These are phyloP conservation scores for Nicotiana noctiflora DNA, from an alignment of 257 asterid genomes.

Conservation along the genomic window DNA sequence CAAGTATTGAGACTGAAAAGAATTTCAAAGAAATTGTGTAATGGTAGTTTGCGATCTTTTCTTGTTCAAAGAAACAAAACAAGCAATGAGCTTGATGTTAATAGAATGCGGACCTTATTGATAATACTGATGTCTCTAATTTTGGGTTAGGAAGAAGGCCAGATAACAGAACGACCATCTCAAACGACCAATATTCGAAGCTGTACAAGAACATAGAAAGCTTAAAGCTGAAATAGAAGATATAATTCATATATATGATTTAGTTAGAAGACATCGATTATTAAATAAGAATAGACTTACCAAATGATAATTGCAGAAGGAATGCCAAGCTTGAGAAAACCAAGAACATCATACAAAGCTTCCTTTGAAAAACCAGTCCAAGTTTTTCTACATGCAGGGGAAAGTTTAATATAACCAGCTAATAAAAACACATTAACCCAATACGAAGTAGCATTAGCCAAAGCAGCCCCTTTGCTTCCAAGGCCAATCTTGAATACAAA, in stretches of 20 bases:
- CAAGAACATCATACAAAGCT: conserved; percentile 27
- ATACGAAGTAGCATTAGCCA: conserved; percentile 51
- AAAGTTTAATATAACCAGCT: conserved; percentile 36
- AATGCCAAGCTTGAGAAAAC: conserved; percentile 47
- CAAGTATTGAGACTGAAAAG: conserved; percentile 58
- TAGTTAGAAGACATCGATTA: background rate
- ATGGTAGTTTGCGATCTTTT: background rate
- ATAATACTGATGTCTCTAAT: conserved; percentile 62
- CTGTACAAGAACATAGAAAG: conserved; percentile 16
- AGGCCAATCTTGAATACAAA: conserved; percentile 28
- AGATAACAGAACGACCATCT: conserved; percentile 64
- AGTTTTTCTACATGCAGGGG: conserved; percentile 32
- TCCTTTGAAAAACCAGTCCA: conserved; percentile 53
- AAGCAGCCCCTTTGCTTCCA: conserved; percentile 54
- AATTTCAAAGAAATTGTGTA: conserved; percentile 1
- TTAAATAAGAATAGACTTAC: conserved; percentile 16
- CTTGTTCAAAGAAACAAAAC: background rate
- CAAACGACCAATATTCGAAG: conserved; percentile 68
- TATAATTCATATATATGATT: background rate
- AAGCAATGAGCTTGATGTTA: background rate
- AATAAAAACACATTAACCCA: conserved; percentile 48
- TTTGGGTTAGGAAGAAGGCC: conserved; percentile 72
- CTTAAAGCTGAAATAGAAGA: background rate
- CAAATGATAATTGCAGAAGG: conserved; percentile 73
- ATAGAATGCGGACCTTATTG: conserved; percentile 44